phyloP scores from a whole-genome alignment of 2,329 filamentous ascomycete genomes.

The Sporothrix globosa region DNA sequence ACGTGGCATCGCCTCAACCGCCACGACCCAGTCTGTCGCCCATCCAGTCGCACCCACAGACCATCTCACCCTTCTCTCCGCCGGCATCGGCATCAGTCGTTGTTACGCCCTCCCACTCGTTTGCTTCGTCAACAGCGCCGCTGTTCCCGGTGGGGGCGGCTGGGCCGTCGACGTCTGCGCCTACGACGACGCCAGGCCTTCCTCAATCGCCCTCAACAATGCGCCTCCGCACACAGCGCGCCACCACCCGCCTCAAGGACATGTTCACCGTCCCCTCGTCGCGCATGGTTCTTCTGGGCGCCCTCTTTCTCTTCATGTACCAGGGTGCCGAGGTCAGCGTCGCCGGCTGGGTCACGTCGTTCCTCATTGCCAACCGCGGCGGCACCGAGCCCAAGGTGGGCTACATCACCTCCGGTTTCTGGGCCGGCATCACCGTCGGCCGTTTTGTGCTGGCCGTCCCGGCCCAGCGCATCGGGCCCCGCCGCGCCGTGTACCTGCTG shows the following conservation, averaged over 20 bases:
- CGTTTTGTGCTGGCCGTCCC: constrained; percentile 71
- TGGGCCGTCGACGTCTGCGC: background rate
- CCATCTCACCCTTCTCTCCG: constrained; percentile 28
- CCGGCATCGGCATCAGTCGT: background rate
- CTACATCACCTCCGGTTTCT: constrained; percentile 75
- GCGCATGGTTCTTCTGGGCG: constrained; percentile 70
- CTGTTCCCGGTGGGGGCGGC: constrained; percentile 5
- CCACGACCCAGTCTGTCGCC: constrained; percentile 28
- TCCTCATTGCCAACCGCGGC: constrained; percentile 72
- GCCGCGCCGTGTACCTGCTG: constrained; percentile 66
- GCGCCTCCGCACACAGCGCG: background rate
- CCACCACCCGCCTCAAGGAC: constrained; percentile 42
- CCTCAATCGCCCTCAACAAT: too few relatives aligned
- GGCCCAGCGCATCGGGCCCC: constrained; percentile 71
- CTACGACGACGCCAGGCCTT: background rate
- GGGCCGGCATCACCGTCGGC: constrained; percentile 75
- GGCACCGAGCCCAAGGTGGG: constrained; percentile 73
- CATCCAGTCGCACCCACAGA: constrained; percentile 17
- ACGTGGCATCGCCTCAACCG: background rate
- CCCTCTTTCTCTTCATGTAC: constrained; percentile 83
- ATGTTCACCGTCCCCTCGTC: constrained; percentile 55
- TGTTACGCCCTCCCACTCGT: constrained; percentile 27
- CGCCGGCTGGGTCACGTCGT: constrained; percentile 85
- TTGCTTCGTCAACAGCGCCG: constrained; percentile 26
- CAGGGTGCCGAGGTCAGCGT: constrained; percentile 84